Evolutionary conservation across 108 stramenopile genomes (phyloP).

Genomic region (Cyclotella choctawhatcheeana): DNA sequence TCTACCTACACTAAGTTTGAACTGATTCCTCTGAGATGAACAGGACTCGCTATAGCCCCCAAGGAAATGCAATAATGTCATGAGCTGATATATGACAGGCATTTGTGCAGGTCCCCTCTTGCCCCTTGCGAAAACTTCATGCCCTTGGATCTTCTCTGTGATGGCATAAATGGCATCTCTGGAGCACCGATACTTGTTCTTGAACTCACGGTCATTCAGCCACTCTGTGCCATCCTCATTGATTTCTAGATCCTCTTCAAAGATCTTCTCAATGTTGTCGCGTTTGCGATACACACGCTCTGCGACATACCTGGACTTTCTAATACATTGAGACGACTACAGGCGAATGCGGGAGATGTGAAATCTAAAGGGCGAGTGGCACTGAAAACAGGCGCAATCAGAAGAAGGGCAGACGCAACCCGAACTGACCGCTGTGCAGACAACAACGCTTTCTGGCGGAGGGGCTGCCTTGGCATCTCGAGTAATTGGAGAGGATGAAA

Average conservation of each 20-base stretch:
- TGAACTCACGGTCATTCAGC: constrained; percentile 14
- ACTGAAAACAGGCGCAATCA: no score
- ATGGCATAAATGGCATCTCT: neutral
- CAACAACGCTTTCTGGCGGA: no score
- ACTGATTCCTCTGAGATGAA: neutral
- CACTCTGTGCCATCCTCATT: neutral
- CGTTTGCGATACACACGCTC: neutral
- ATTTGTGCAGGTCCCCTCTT: constrained; percentile 13
- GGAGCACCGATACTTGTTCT: constrained; percentile 9
- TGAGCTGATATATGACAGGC: constrained; percentile 31
- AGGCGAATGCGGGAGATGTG: no score
- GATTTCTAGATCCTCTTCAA: neutral
- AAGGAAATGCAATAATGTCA: constrained; percentile 26
- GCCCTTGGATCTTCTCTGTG: constrained; percentile 15
- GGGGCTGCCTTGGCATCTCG: no score
- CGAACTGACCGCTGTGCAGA: no score
- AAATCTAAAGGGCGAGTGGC: no score
- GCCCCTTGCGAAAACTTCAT: constrained; percentile 24
- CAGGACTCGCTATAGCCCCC: constrained; percentile 13
- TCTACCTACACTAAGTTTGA: neutral
- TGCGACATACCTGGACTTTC: neutral
- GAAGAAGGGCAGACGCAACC: no score
- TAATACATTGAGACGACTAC: neutral
- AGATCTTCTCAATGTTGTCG: neutral
- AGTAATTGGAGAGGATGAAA: no score